These are phyloP conservation scores for Hsuehochloa calcarea DNA, from an alignment of 176 grass and related monocot species.

Conservation along the genomic window DNA sequence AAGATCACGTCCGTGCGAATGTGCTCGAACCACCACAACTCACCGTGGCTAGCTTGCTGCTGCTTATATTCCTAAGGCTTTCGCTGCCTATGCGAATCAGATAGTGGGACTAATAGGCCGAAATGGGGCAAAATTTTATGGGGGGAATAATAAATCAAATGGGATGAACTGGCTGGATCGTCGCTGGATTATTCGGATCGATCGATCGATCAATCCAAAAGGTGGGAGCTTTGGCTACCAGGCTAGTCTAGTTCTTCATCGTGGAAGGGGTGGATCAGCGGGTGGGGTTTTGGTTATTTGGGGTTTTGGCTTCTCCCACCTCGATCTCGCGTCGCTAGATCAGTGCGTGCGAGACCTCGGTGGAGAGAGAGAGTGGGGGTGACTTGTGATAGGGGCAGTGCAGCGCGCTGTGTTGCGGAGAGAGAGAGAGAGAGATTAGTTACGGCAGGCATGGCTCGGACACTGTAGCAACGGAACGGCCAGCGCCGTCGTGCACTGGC, in stretches of 20 bases:
- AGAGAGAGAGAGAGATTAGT: neutral
- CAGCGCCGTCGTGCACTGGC: neutral
- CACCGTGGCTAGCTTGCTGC: neutral
- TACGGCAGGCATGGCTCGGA: neutral
- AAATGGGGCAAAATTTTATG: neutral
- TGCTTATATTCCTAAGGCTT: no score
- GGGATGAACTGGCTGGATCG: neutral
- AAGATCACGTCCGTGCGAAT: neutral
- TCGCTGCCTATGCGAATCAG: neutral
- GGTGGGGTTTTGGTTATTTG: neutral
- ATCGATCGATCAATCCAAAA: conserved; percentile 11
- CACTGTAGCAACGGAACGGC: neutral
- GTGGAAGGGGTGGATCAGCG: neutral
- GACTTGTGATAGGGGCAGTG: neutral
- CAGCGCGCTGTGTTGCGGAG: neutral
- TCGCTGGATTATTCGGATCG: neutral
- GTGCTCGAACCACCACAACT: neutral
- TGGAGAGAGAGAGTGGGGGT: neutral
- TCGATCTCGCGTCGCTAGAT: neutral
- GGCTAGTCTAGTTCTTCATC: neutral
- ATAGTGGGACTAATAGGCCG: neutral
- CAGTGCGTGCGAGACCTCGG: neutral
- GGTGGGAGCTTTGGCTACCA: neutral
- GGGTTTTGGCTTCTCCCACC: neutral
- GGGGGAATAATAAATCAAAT: neutral